Percentiles rank a stretch among this genome's conserved stretches.
Evolutionary conservation across 2,329 filamentous ascomycete species (phyloP).

Genomic region (Elsinoe australis): DNA sequence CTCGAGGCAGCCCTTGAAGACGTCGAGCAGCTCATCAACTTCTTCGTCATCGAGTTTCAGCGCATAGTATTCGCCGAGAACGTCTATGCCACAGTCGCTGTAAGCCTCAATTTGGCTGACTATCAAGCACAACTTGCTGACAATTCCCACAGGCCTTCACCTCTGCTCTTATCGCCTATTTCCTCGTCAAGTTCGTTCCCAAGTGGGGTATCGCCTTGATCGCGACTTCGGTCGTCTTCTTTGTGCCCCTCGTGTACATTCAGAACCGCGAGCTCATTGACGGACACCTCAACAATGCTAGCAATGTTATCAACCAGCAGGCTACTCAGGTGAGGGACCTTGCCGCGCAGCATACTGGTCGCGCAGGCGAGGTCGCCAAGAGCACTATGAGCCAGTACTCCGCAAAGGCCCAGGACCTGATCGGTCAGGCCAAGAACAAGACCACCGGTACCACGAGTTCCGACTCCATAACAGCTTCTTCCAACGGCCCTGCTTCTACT

Average conservation of each 20-base stretch:
- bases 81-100: constrained; percentile 51
- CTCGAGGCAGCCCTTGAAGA: constrained; percentile 55
- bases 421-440: constrained; percentile 35
- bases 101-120: constrained; percentile 36
- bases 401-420: constrained; percentile 51
- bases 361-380: constrained; percentile 51
- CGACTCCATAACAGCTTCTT: constrained; percentile 28
- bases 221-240: constrained; percentile 49
- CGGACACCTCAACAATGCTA: constrained; percentile 48
- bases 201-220: constrained; percentile 56
- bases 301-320: constrained; percentile 50
- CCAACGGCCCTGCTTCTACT: constrained; percentile 21
- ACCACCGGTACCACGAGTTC: constrained; percentile 30
- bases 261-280: constrained; percentile 59
- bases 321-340: constrained; percentile 53
- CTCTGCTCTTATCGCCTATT: constrained; percentile 53
- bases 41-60: constrained; percentile 62
- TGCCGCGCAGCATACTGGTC: constrained; percentile 52
- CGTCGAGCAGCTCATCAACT: constrained; percentile 58
- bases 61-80: constrained; percentile 60
- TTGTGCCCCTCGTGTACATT: constrained; percentile 56
- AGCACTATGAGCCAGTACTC: constrained; percentile 54
- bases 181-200: constrained; percentile 58
- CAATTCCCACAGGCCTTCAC: constrained; percentile 47
- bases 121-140: constrained; percentile 21